phyloP scores from a whole-genome alignment of 129 eudicot genomes.

The Deinandra increscens region DNA sequence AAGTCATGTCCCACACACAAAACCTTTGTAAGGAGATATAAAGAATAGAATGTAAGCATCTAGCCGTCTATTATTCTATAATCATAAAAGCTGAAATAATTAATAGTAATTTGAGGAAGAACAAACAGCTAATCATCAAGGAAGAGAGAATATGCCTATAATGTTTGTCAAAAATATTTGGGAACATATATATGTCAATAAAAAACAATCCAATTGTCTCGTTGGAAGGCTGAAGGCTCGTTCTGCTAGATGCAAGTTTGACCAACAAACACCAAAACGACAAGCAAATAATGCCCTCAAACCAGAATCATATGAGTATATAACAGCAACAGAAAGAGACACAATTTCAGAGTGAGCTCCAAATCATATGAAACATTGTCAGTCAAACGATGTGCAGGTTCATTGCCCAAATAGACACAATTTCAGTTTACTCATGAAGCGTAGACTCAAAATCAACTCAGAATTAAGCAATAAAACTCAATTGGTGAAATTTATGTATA shows the following conservation, averaged over 20 bases:
- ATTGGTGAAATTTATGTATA: background rate
- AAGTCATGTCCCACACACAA: background rate
- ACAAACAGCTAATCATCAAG: background rate
- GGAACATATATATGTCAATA: background rate
- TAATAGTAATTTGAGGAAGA: background rate
- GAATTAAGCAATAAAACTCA: background rate
- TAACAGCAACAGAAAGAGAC: background rate
- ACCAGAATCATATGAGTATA: background rate
- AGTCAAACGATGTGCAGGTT: background rate
- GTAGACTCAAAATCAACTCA: background rate
- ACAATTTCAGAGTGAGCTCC: too few relatives aligned
- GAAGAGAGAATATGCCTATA: background rate
- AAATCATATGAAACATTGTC: background rate
- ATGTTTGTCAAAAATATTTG: background rate
- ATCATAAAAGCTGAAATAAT: background rate
- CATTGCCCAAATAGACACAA: background rate
- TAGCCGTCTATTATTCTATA: too few relatives aligned
- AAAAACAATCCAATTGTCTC: background rate
- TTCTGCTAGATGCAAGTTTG: slow-evolving; percentile 6
- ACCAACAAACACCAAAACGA: slow-evolving; percentile 6
- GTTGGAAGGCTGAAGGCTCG: background rate
- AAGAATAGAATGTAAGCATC: too few relatives aligned
- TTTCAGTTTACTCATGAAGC: background rate
- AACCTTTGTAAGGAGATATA: too few relatives aligned
- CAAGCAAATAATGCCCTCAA: slow-evolving; percentile 5